Evolutionary conservation across 139 green algal genomes (phyloP), one percentile per base, ranked within the genome.

Genomic region (Chlorella sp.): DNA sequence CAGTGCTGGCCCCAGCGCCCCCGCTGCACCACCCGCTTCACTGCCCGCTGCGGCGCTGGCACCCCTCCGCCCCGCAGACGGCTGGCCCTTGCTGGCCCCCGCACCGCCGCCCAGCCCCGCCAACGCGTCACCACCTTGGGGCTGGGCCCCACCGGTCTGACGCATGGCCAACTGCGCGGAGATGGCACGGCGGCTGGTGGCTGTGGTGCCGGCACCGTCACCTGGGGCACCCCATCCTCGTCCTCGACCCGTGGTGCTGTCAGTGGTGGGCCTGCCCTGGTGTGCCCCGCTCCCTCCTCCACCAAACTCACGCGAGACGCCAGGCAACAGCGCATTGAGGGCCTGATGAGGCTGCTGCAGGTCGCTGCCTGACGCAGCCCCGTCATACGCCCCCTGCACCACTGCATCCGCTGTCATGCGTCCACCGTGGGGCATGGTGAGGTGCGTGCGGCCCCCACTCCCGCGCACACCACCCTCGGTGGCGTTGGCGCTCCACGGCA

Each of bases 401-500:
- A 30, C 20, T 67, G 51, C 6, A 3, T 24, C 14, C 51, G 2
- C 51, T 17, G 51, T 24, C 14, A 29, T 3, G 23, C 29, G 51
- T 62, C 51, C 3, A 24, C 14, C 3, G 23, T 24, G 51, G 51
- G 51, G 51, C 5, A 24, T 62, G 5, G 23, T 3, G 5, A 14
- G 6, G 3, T 3, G 51, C 5, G 5, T 24, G n/a, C 27, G 61
- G n/a, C 61, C 3, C 3, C 27, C 23, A 27, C 61, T 67, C n/a
- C n/a, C 61, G 61, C 61, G 61, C n/a, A 67, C 29, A 35, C 23
- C 23, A 2, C 61, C 61, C 6, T 67, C 61, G 6, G 61, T 67
- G 2, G 61, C 61, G 61, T 67, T 67, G 23, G 61, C 23, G 14
- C 34, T 67, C 61, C 61, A 67, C n/a, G n/a, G 61, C n/a, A n/a